phyloP scores from a whole-genome alignment of 306 rosid species.

The Lagenaria siceraria region DNA sequence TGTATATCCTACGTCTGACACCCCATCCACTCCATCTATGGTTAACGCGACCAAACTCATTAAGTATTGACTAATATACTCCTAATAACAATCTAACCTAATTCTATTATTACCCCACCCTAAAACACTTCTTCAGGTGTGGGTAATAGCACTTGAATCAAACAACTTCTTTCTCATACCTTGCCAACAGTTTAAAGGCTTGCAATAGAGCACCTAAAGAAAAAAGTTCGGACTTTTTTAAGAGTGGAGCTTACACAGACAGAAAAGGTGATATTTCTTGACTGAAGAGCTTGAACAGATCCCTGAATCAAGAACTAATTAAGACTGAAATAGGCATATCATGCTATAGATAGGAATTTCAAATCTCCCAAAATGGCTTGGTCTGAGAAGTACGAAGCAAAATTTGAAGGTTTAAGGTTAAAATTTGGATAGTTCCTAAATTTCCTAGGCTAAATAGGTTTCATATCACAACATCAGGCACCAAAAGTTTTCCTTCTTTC shows the following conservation, averaged over 20 bases:
- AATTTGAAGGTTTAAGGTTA: slow-evolving; percentile 60
- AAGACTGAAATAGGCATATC: slow-evolving; percentile 31
- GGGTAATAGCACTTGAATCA: background rate
- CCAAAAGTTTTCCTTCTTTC: slow-evolving; percentile 42
- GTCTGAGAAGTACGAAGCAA: slow-evolving; percentile 49
- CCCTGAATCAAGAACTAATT: background rate
- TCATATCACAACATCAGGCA: slow-evolving; percentile 64
- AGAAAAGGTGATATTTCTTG: background rate
- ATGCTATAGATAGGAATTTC: slow-evolving; percentile 59
- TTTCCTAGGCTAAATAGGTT: slow-evolving; percentile 47
- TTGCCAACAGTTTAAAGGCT: background rate
- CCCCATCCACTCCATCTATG: background rate
- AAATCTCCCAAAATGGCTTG: slow-evolving; percentile 65
- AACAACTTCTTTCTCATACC: background rate
- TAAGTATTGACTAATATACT: background rate
- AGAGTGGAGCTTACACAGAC: background rate
- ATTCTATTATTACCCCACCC: background rate
- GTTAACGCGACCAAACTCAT: background rate
- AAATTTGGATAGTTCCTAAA: slow-evolving; percentile 50
- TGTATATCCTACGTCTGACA: background rate
- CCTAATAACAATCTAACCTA: background rate
- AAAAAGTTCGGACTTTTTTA: background rate
- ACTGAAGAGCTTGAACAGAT: background rate
- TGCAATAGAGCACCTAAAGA: background rate
- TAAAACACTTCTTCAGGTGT: background rate